These are phyloP conservation scores for Chaetoscypha palmicola DNA, from an alignment of 2,329 filamentous ascomycete species.

Conservation along the genomic window DNA sequence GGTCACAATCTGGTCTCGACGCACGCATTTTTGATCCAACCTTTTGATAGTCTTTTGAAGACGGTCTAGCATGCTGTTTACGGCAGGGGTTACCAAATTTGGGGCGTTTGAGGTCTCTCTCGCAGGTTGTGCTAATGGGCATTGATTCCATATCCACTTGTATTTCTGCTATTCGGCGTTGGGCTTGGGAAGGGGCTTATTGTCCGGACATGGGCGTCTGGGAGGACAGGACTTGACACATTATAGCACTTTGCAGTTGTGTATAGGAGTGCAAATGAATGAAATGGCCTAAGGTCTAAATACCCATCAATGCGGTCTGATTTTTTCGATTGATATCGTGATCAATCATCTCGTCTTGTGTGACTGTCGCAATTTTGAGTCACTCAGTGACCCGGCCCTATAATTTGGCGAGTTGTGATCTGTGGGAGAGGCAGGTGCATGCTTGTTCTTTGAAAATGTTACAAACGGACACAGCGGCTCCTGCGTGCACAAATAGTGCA, in stretches of 20 bases:
- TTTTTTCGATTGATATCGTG: too few species aligned
- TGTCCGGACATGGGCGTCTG: slow-evolving; percentile 23
- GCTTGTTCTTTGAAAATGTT: too few species aligned
- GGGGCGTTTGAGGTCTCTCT: slow-evolving; percentile 16
- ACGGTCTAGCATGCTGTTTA: slow-evolving; percentile 34
- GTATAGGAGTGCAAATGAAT: slow-evolving; percentile 14
- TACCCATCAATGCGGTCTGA: slow-evolving; percentile 5
- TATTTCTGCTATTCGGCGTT: slow-evolving; percentile 16
- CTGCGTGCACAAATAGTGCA: too few species aligned
- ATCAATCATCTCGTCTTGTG: too few species aligned
- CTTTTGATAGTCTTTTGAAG: slow-evolving; percentile 32
- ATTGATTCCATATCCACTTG: slow-evolving; percentile 7
- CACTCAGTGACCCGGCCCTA: too few species aligned
- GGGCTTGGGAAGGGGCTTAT: slow-evolving; percentile 17
- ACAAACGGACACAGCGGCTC: too few species aligned
- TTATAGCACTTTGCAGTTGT: slow-evolving; percentile 13
- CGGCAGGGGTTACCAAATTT: slow-evolving; percentile 27
- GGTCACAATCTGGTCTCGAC: slow-evolving; percentile 21
- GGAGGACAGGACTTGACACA: slow-evolving; percentile 8
- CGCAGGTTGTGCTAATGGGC: slow-evolving; percentile 20
- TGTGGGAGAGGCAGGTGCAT: too few species aligned
- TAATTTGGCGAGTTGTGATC: too few species aligned
- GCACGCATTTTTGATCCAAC: slow-evolving; percentile 16
- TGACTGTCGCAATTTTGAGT: too few species aligned
- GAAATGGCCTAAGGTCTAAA: slow-evolving; percentile 18